A percentile compares a stretch with the other conserved stretches of the same genome.
phyloP scores from a whole-genome alignment of 805 yeast species.

The Yamadazyma phyllophila region DNA sequence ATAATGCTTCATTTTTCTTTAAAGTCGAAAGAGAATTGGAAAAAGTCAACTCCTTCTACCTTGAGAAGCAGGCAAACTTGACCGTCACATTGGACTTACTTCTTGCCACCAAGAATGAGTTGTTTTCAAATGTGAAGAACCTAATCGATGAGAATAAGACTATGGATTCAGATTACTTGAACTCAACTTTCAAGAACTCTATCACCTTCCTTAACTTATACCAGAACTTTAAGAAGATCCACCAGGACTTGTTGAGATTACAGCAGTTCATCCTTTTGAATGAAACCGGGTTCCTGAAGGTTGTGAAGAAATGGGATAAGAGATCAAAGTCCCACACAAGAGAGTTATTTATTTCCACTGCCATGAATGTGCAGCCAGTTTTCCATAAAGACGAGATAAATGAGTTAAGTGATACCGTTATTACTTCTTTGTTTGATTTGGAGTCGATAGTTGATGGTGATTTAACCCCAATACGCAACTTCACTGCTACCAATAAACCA shows the following conservation, averaged over 20 bases:
- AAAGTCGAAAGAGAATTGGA: slow-evolving; percentile 91
- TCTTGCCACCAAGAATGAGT: slow-evolving; percentile 63
- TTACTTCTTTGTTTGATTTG: slow-evolving; percentile 65
- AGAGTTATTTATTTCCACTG: slow-evolving; percentile 86
- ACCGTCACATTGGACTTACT: slow-evolving; percentile 75
- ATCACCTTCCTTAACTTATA: slow-evolving; percentile 78
- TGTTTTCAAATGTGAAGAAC: slow-evolving; percentile 26
- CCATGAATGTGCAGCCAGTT: slow-evolving; percentile 95
- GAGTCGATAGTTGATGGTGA: slow-evolving; percentile 57
- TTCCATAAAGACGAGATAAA: slow-evolving; percentile 88
- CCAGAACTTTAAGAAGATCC: slow-evolving; percentile 85
- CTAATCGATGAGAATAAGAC: slow-evolving; percentile 8
- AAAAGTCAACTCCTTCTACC: slow-evolving; percentile 88
- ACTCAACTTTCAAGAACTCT: slow-evolving; percentile 55
- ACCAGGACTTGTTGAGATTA: slow-evolving; percentile 81
- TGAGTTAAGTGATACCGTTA: slow-evolving; percentile 73
- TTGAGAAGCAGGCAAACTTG: slow-evolving; percentile 87
- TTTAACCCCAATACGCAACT: slow-evolving; percentile 29
- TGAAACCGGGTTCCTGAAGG: slow-evolving; percentile 94
- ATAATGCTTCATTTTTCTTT: slow-evolving; percentile 87
- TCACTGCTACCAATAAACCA: slow-evolving; percentile 1
- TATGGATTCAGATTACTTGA: slow-evolving; percentile 13
- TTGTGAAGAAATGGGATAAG: slow-evolving; percentile 96
- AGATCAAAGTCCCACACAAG: slow-evolving; percentile 92
- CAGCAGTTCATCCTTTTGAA: slow-evolving; percentile 94